Percentiles rank a stretch among this genome's conserved stretches.
These are phyloP conservation scores for Penicillium concentricum DNA, from an alignment of 2,329 filamentous ascomycete species.

Conservation along the genomic window DNA sequence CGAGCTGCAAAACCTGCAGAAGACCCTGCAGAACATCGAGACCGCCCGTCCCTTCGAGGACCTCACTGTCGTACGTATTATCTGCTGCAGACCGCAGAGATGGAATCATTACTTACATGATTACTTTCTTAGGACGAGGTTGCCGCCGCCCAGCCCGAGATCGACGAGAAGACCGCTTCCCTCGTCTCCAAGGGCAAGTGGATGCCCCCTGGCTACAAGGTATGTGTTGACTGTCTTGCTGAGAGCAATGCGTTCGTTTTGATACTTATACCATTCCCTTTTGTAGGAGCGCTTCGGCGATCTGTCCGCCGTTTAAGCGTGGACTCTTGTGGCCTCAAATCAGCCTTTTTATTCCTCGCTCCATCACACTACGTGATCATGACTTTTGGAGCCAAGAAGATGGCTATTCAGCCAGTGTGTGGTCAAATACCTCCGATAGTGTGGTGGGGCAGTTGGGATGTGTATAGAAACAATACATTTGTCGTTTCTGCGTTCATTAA, in stretches of 20 bases:
- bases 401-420: constrained; percentile 19
- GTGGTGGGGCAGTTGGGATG: constrained; percentile 32
- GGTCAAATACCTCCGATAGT: constrained; percentile 26
- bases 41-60: constrained; percentile 93
- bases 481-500: constrained; percentile 27
- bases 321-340: constrained; percentile 25
- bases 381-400: constrained; percentile 30
- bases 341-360: constrained; percentile 33
- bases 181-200: constrained; percentile 98
- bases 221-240: constrained; percentile 47
- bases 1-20: constrained; percentile 89
- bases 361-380: constrained; percentile 31
- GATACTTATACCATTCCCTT: constrained; percentile 19
- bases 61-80: constrained; percentile 80
- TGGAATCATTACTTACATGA: constrained; percentile 11
- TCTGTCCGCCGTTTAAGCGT: constrained; percentile 82
- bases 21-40: constrained; percentile 97
- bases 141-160: constrained; percentile 87
- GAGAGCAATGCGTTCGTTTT: not conserved
- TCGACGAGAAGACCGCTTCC: constrained; percentile 93
- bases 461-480: constrained; percentile 44
- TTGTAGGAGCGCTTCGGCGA: constrained; percentile 97
- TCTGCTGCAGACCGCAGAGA: not conserved
- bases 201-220: constrained; percentile 98
- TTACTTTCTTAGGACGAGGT: constrained; percentile 73